Conservation (phyloP, 164 flowering plant species). For the Pachysandra terminalis region DNA sequence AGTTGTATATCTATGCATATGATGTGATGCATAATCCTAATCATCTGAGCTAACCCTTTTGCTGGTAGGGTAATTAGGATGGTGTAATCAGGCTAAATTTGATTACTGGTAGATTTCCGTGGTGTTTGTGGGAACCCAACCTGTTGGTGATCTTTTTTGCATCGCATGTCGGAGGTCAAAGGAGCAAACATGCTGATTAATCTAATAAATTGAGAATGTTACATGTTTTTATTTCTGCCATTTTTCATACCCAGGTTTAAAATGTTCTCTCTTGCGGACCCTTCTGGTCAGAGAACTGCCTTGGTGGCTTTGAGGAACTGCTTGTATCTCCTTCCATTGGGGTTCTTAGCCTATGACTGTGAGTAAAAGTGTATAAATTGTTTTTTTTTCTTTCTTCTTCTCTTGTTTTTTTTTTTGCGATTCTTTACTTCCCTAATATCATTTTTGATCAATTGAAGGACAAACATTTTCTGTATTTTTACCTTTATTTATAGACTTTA, state of each 20-base stretch:
- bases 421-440: too few relatives aligned
- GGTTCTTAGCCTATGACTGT: conserved; percentile 88
- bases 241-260: conserved; percentile 49
- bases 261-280: conserved; percentile 83
- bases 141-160: not conserved
- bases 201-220: not conserved
- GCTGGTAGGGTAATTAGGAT: too few relatives aligned
- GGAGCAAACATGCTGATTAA: not conserved
- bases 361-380: conserved; percentile 28
- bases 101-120: too few relatives aligned
- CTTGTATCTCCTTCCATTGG: conserved; percentile 78
- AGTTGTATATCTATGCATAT: too few relatives aligned
- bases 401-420: too few relatives aligned
- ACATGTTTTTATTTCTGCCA: conserved; percentile 1
- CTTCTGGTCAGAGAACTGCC: conserved; percentile 76
- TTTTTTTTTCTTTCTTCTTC: not conserved
- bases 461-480: too few relatives aligned
- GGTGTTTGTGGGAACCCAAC: too few relatives aligned
- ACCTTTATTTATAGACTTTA: too few relatives aligned
- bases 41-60: too few relatives aligned
- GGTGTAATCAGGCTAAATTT: too few relatives aligned
- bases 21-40: too few relatives aligned
- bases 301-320: conserved; percentile 84
- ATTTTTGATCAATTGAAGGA: too few relatives aligned
- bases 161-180: conserved; percentile 2